Conservation (phyloP, 2,329 filamentous ascomycete species). For the Calonectria henricotiae region DNA sequence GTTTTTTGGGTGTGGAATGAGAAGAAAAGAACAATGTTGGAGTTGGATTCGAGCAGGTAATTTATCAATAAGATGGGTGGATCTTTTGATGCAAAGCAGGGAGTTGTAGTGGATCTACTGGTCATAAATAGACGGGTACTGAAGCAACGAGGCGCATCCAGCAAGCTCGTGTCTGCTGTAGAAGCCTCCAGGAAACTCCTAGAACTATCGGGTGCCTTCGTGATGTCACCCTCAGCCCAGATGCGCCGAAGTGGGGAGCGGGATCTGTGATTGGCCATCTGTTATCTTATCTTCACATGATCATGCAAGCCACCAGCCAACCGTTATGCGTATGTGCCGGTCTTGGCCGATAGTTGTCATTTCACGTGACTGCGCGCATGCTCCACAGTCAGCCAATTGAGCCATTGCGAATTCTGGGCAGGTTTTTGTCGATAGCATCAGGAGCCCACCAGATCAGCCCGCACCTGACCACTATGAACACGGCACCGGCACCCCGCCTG, state of each 20-base stretch:
- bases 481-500: conserved; percentile 56
- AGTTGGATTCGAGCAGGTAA: conserved; percentile 41
- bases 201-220: conserved; percentile 54
- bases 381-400: conserved; percentile 38
- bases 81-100: conserved; percentile 44
- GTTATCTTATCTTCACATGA: conserved; percentile 54
- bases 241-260: conserved; percentile 43
- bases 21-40: conserved; percentile 35
- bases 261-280: conserved; percentile 42
- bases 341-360: background rate
- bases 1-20: conserved; percentile 30
- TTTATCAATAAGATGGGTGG: conserved; percentile 51
- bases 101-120: conserved; percentile 39
- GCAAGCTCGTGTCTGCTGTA: conserved; percentile 50
- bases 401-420: conserved; percentile 44
- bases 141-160: conserved; percentile 49
- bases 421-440: conserved; percentile 44
- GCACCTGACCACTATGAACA: conserved; percentile 58
- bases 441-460: conserved; percentile 45
- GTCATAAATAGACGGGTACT: conserved; percentile 38
- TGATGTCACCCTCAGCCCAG: conserved; percentile 56
- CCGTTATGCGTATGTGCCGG: conserved; percentile 16
- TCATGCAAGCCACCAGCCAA: conserved; percentile 25
- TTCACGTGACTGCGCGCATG: conserved; percentile 52
- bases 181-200: conserved; percentile 55